Evolutionary conservation across 2,329 filamentous ascomycete genomes (phyloP).

Genomic region (Talaromyces sp.): DNA sequence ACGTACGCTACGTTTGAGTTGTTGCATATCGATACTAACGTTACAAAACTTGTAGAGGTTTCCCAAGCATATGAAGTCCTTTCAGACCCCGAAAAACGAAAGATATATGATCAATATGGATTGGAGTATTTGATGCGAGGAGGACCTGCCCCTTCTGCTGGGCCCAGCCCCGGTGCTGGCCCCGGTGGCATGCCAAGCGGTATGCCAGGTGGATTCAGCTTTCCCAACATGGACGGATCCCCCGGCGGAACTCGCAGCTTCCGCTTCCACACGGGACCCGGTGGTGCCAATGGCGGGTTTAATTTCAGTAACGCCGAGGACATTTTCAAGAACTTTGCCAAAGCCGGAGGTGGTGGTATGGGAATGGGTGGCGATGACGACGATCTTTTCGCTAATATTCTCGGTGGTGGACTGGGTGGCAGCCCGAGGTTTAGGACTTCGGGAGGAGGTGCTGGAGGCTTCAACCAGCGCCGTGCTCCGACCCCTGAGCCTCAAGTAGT

Average conservation of each 20-base stretch:
- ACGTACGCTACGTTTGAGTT: conserved; percentile 16
- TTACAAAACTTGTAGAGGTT: conserved; percentile 55
- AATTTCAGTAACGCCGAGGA: conserved; percentile 76
- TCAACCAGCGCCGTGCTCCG: conserved; percentile 30
- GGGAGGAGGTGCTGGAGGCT: conserved; percentile 21
- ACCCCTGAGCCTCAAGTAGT: conserved; percentile 88
- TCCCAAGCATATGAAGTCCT: conserved; percentile 98
- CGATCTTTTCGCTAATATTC: conserved; percentile 49
- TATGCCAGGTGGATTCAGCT: conserved; percentile 50
- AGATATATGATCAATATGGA: conserved; percentile 90
- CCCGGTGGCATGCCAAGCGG: conserved; percentile 24
- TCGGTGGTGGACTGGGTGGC: conserved; percentile 43
- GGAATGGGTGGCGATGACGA: conserved; percentile 34
- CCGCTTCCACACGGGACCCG: conserved; percentile 45
- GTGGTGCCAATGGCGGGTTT: conserved; percentile 60
- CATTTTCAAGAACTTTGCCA: conserved; percentile 81
- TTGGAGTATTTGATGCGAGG: conserved; percentile 87
- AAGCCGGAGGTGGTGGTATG: conserved; percentile 48
- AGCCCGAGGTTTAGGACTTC: conserved; percentile 25
- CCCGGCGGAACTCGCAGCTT: conserved; percentile 46
- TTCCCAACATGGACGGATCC: conserved; percentile 38
- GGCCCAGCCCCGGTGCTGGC: conserved; percentile 45
- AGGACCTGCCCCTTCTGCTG: conserved; percentile 60
- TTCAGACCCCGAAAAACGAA: conserved; percentile 93
- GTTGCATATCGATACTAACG: neutral